Conservation (phyloP, 441 rosid species). For the Arabidopsis lyrata region DNA sequence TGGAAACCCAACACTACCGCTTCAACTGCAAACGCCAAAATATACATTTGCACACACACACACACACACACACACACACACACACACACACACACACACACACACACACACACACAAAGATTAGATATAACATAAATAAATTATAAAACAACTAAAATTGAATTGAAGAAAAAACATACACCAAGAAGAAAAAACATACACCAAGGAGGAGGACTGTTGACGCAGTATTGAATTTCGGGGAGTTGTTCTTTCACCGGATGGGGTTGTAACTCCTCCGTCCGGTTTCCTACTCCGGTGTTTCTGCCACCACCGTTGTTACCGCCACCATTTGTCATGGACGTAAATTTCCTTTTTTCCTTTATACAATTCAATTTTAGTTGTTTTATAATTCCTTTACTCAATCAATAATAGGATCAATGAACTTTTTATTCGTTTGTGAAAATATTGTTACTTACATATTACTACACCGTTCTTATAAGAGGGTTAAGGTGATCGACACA, state of each 20-base stretch:
- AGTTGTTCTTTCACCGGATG: constrained; percentile 76
- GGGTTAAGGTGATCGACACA: no score
- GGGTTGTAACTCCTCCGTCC: constrained; percentile 56
- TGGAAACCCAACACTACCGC: constrained; percentile 70
- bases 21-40: constrained; percentile 61
- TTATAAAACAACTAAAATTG: not conserved
- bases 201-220: constrained; percentile 82
- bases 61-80: not conserved
- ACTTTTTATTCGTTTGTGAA: not conserved
- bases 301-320: constrained; percentile 6
- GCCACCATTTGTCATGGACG: constrained; percentile 31
- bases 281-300: constrained; percentile 39
- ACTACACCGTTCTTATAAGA: no score
- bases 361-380: no score
- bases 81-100: not conserved
- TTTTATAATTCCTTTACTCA: no score
- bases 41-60: not conserved
- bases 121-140: not conserved
- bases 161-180: constrained; percentile 39
- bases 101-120: not conserved
- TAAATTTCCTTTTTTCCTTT: not conserved
- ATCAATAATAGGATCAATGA: no score
- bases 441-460: no score
- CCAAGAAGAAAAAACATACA: constrained; percentile 63
- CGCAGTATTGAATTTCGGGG: constrained; percentile 66